Base-by-base conservation (phyloP, 257 asterid genomes). In the Knoxia roxburghii region DNA sequence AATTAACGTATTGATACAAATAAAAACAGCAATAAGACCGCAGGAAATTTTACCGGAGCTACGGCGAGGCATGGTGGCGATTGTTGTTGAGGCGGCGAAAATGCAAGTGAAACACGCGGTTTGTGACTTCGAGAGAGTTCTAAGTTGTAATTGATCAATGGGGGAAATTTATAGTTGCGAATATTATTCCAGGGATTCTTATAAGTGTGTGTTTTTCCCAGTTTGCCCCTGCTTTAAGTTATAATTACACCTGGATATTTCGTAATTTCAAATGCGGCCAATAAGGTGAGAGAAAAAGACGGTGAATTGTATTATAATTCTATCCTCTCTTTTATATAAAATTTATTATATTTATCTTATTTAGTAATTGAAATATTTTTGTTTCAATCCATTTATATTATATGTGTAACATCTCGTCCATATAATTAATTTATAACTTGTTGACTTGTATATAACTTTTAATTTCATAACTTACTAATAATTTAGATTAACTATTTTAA, bases 31-130 rank as follows among this genome's bases (percentile, higher is more conserved):
- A 8, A 30, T 5, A 15, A 41, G 33, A 58, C 9, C 7, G 39
- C 53, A 56, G 43, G 43, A 18, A 72, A 73, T 75, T 55, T 75
- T 87, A 79, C 93, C 89, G 50, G 93, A 81, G 85, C 95, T 89
- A 57, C 91, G 94, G 78, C 95, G 89, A 85, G 94, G 73, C 95
- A 89, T 84, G 76, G 27, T 69, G 70, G 54, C 11, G 7, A 59
- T 7, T 29, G 8, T 0, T 32, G 55, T 55, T 50, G 29, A 27
- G 39, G 39, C 24, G 70, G 39, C 15, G 54, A 55, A 9, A 71
- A 79, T 51, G 62, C 65, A 35, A 60, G 18, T 23, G 59, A 65
- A 64, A 17, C 7, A n/a, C 41, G 2, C 35, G 8, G 48, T 2
- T 14, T 32, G 24, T 3, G 17, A n/a, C 43, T 37, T 37, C 65